Conservation (phyloP, 768 basidiomycete species). For the Pleurotus citrinopileatus region DNA sequence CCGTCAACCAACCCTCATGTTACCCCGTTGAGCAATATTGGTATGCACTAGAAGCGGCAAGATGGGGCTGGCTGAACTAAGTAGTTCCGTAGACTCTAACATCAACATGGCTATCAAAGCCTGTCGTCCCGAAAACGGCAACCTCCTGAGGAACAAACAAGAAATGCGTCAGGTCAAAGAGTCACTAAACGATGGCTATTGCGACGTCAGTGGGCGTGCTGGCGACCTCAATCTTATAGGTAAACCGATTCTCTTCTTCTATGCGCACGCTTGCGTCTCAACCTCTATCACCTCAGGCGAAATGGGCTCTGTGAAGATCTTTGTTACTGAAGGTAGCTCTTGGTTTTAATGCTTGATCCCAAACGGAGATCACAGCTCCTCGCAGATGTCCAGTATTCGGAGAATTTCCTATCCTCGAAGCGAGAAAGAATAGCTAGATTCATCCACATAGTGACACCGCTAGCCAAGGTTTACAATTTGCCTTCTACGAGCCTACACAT, state of each 20-base stretch:
- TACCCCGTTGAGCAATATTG: slow-evolving; percentile 41
- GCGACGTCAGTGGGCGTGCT: slow-evolving; percentile 67
- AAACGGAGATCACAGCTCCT: slow-evolving; percentile 6
- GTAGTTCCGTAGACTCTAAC: slow-evolving; percentile 45
- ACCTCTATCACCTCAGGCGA: slow-evolving; percentile 37
- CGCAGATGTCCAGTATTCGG: slow-evolving; percentile 55
- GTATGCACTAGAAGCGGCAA: slow-evolving; percentile 19
- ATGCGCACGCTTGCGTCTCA: neutral
- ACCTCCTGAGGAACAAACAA: slow-evolving; percentile 59
- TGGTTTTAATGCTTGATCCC: neutral
- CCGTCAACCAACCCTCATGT: slow-evolving; percentile 17
- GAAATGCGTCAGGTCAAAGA: slow-evolving; percentile 73
- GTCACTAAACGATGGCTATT: slow-evolving; percentile 77
- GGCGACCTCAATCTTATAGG: slow-evolving; percentile 64
- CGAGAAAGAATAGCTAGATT: slow-evolving; percentile 67
- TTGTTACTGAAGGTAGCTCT: slow-evolving; percentile 54
- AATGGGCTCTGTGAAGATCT: slow-evolving; percentile 62
- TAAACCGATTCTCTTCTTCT: slow-evolving; percentile 22
- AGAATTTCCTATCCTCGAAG: slow-evolving; percentile 49
- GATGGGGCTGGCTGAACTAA: neutral
- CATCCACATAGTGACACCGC: slow-evolving; percentile 61
- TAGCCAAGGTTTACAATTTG: slow-evolving; percentile 72
- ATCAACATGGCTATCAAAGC: slow-evolving; percentile 71
- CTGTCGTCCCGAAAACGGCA: slow-evolving; percentile 65
- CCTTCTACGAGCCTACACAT: slow-evolving; percentile 75